These are phyloP conservation scores for Hansenula sp. DNA, from an alignment of 1,139 yeast genomes.

Conservation along the genomic window DNA sequence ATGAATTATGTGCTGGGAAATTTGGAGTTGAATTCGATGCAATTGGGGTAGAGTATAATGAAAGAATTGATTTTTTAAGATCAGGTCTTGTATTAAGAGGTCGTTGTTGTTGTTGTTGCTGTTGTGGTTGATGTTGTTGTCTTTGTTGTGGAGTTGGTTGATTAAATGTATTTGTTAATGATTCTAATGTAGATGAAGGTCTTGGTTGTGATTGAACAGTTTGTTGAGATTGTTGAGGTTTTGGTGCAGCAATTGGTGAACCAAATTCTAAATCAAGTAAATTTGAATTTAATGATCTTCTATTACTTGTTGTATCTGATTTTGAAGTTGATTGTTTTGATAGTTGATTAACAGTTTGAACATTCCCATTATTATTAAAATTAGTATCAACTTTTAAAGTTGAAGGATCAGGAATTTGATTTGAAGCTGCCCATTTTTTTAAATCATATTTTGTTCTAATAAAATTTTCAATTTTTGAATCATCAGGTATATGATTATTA, in stretches of 20 bases:
- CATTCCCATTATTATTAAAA: too few relatives aligned
- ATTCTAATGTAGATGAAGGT: constrained; percentile 11
- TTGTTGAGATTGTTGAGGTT: background rate
- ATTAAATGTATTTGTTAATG: constrained; percentile 1
- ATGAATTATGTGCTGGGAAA: constrained; percentile 12
- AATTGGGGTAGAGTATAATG: constrained; percentile 76
- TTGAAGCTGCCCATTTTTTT: constrained; percentile 68
- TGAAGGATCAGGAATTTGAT: constrained; percentile 21
- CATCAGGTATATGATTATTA: constrained; percentile 69
- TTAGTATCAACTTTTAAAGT: constrained; percentile 1
- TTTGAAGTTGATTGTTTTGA: constrained; percentile 1
- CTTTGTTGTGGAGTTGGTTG: constrained; percentile 7
- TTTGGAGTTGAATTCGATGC: constrained; percentile 29
- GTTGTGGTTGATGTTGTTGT: constrained; percentile 9
- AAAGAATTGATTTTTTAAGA: constrained; percentile 83
- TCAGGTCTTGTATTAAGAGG: constrained; percentile 50
- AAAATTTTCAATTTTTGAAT: constrained; percentile 81
- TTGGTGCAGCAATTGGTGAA: constrained; percentile 19
- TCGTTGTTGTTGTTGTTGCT: constrained; percentile 14
- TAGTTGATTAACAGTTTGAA: constrained; percentile 5
- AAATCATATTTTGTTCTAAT: constrained; percentile 87
- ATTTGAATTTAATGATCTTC: constrained; percentile 15
- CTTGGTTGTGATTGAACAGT: constrained; percentile 4
- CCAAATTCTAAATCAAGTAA: constrained; percentile 31
- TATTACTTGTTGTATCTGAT: constrained; percentile 4